Conservation (phyloP, 2,329 filamentous ascomycete species). For the Penicillium sumatraense region DNA sequence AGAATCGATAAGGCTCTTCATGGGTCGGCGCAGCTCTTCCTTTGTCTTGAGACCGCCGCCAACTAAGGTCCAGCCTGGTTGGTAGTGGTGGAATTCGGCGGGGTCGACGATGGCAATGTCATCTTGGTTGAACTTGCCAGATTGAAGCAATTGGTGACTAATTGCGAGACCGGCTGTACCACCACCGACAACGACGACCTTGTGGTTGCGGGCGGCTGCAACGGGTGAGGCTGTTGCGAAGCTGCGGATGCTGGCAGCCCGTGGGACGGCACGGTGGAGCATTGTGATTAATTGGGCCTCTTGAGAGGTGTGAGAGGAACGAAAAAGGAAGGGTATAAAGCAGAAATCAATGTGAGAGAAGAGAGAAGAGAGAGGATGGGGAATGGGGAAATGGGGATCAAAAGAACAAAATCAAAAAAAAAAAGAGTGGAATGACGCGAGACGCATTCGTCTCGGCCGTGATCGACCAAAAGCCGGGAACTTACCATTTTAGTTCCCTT, state of each 20-base stretch:
- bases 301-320: too few species aligned
- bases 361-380: neutral
- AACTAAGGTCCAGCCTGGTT: constrained; percentile 72
- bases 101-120: constrained; percentile 71
- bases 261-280: constrained; percentile 31
- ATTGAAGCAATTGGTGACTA: constrained; percentile 68
- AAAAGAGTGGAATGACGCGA: constrained; percentile 6
- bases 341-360: neutral
- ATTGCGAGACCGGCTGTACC: constrained; percentile 69
- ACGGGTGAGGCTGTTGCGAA: constrained; percentile 42
- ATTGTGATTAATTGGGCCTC: constrained; percentile 19
- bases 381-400: neutral
- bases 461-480: constrained; percentile 16
- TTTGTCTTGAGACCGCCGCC: constrained; percentile 69
- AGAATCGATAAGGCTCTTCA: constrained; percentile 59
- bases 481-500: constrained; percentile 14
- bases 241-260: constrained; percentile 21
- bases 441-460: constrained; percentile 15
- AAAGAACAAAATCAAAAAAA: neutral
- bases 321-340: neutral
- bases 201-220: constrained; percentile 56
- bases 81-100: constrained; percentile 67
- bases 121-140: constrained; percentile 59
- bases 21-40: constrained; percentile 59
- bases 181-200: constrained; percentile 69